Conservation (phyloP, 768 basidiomycete species). For the Mycena metata region DNA sequence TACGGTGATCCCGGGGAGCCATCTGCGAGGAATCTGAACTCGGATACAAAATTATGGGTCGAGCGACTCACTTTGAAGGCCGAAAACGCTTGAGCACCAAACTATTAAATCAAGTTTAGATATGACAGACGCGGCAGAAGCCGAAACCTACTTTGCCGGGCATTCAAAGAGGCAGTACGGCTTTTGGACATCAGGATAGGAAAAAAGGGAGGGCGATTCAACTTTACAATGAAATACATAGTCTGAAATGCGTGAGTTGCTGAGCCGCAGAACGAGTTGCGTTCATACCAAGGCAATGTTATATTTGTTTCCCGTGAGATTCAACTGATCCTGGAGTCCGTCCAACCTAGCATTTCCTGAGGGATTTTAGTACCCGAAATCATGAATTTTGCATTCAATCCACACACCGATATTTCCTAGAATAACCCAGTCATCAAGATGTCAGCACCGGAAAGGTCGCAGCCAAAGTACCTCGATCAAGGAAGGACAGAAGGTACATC, state of each 20-base stretch:
- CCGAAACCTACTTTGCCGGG: constrained; percentile 70
- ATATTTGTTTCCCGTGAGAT: constrained; percentile 71
- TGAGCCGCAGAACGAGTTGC: constrained; percentile 6
- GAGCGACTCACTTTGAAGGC: constrained; percentile 66
- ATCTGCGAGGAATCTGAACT: constrained; percentile 49
- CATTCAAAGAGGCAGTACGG: constrained; percentile 77
- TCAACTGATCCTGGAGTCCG: constrained; percentile 68
- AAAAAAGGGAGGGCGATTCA: not conserved
- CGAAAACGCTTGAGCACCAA: constrained; percentile 73
- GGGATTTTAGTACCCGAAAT: not conserved
- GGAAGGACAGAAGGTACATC: constrained; percentile 74
- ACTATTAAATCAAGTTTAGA: constrained; percentile 42
- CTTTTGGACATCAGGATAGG: constrained; percentile 43
- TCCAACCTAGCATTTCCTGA: constrained; percentile 76
- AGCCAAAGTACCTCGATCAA: constrained; percentile 68
- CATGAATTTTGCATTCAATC: no score
- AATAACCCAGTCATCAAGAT: not conserved
- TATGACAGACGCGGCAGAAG: not conserved
- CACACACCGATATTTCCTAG: constrained; percentile 69
- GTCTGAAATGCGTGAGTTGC: constrained; percentile 55
- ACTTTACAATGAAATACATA: constrained; percentile 76
- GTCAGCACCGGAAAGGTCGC: not conserved
- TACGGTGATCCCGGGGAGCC: constrained; percentile 78
- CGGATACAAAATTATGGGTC: not conserved
- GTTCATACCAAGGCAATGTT: constrained; percentile 71